Conservation (phyloP, 768 basidiomycete genomes). For the Sistotremastrum suecicum region DNA sequence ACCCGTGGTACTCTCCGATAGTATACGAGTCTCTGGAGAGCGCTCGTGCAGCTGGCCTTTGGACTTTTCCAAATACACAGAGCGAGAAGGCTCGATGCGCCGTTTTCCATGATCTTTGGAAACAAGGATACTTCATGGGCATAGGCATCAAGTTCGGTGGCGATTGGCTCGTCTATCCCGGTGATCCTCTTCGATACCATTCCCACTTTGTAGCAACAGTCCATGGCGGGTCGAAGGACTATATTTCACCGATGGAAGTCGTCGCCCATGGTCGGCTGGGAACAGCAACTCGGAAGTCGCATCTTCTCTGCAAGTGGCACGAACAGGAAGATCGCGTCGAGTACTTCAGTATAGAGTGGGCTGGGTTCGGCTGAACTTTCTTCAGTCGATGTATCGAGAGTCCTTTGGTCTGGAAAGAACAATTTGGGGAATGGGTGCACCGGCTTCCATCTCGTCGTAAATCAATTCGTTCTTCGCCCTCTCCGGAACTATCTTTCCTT, state of each 20-base stretch:
- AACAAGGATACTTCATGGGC: constrained; percentile 77
- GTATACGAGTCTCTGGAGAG: constrained; percentile 41
- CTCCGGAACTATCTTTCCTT: constrained; percentile 9
- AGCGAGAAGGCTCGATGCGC: constrained; percentile 62
- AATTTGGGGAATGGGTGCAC: background rate
- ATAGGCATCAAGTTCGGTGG: constrained; percentile 90
- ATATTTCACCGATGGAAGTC: constrained; percentile 79
- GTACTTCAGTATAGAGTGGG: constrained; percentile 82
- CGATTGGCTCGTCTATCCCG: constrained; percentile 93
- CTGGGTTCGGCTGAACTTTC: constrained; percentile 57
- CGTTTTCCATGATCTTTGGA: constrained; percentile 71
- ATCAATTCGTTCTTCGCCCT: constrained; percentile 7
- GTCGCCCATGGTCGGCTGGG: constrained; percentile 92
- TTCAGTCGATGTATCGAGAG: background rate
- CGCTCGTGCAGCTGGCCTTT: constrained; percentile 56
- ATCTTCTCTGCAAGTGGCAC: constrained; percentile 83
- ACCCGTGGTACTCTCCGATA: constrained; percentile 55
- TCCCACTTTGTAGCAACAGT: constrained; percentile 90
- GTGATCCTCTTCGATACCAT: constrained; percentile 94
- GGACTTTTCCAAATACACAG: constrained; percentile 56
- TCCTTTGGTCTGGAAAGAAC: background rate
- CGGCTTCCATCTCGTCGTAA: background rate
- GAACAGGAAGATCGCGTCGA: constrained; percentile 49
- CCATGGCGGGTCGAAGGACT: constrained; percentile 40
- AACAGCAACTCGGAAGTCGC: constrained; percentile 94